phyloP scores from a whole-genome alignment of 2,329 filamentous ascomycete species.

The Xylaria hypoxylon region DNA sequence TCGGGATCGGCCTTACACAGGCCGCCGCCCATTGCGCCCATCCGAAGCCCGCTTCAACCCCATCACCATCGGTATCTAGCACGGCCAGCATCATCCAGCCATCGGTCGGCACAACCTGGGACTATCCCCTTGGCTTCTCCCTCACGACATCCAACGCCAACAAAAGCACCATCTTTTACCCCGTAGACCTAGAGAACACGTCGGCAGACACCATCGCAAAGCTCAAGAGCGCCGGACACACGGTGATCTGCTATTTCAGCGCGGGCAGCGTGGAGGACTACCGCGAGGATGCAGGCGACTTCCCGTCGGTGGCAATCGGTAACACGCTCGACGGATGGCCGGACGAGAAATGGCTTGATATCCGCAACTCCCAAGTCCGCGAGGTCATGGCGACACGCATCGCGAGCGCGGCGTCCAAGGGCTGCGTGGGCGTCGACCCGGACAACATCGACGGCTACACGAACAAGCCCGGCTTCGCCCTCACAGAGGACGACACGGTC shows the following conservation, averaged over 20 bases:
- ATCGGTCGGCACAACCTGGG: slow-evolving; percentile 35
- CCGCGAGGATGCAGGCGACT: slow-evolving; percentile 68
- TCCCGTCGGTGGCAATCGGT: slow-evolving; percentile 67
- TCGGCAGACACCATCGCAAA: slow-evolving; percentile 18
- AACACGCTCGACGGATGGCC: slow-evolving; percentile 71
- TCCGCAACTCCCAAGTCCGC: slow-evolving; percentile 68
- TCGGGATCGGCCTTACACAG: slow-evolving; percentile 35
- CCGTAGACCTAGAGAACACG: slow-evolving; percentile 39
- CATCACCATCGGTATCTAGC: slow-evolving; percentile 5
- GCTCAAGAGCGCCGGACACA: slow-evolving; percentile 34
- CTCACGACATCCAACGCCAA: slow-evolving; percentile 33
- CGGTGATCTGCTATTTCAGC: slow-evolving; percentile 79
- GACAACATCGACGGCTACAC: slow-evolving; percentile 77
- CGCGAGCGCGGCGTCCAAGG: slow-evolving; percentile 68
- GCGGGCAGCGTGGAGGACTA: slow-evolving; percentile 76
- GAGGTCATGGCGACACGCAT: slow-evolving; percentile 73
- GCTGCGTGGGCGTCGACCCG: slow-evolving; percentile 76
- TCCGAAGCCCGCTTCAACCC: neutral
- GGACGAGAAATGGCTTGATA: slow-evolving; percentile 74
- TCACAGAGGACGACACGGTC: slow-evolving; percentile 68
- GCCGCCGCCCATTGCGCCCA: neutral
- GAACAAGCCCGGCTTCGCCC: slow-evolving; percentile 71
- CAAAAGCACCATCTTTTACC: slow-evolving; percentile 35
- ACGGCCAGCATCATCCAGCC: slow-evolving; percentile 26
- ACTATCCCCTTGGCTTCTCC: slow-evolving; percentile 39